A percentile compares a stretch with the other conserved stretches of the same genome.
Evolutionary conservation across 257 asterid species (phyloP).

Genomic region (Gardenia jasminoides): DNA sequence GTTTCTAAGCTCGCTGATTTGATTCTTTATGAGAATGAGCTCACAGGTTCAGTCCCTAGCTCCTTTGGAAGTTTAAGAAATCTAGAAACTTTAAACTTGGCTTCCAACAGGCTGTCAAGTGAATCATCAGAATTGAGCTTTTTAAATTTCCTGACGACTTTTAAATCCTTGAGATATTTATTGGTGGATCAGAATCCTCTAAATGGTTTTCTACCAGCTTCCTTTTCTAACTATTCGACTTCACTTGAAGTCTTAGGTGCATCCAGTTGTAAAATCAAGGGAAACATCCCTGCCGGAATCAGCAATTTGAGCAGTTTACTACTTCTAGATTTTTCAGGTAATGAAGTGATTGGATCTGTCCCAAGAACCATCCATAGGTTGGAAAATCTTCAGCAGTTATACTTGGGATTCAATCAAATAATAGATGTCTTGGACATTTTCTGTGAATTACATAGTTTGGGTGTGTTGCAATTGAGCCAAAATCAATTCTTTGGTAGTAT

Average conservation of each 20-base stretch:
- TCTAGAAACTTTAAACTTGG: slow-evolving; percentile 18
- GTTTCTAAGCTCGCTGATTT: neutral
- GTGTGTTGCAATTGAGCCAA: neutral
- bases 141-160: slow-evolving; percentile 14
- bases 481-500: slow-evolving; percentile 26
- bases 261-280: neutral
- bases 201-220: slow-evolving; percentile 19
- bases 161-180: neutral
- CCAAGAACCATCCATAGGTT: slow-evolving; percentile 11
- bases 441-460: slow-evolving; percentile 19
- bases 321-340: neutral
- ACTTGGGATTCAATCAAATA: slow-evolving; percentile 4
- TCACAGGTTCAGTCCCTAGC: slow-evolving; percentile 16
- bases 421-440: slow-evolving; percentile 6
- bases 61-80: slow-evolving; percentile 28
- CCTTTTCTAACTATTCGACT: slow-evolving; percentile 37
- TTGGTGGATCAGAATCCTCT: slow-evolving; percentile 2
- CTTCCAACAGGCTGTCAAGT: slow-evolving; percentile 19
- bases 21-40: too few relatives aligned
- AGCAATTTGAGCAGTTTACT: slow-evolving; percentile 13
- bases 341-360: slow-evolving; percentile 8
- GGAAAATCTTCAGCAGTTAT: neutral
- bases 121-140: slow-evolving; percentile 9
- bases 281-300: slow-evolving; percentile 28
- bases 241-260: neutral